A percentile compares a stretch with the other conserved stretches of the same genome.
These are phyloP conservation scores for Erodium maritimum DNA, from an alignment of 345 rosid genomes.

Conservation along the genomic window DNA sequence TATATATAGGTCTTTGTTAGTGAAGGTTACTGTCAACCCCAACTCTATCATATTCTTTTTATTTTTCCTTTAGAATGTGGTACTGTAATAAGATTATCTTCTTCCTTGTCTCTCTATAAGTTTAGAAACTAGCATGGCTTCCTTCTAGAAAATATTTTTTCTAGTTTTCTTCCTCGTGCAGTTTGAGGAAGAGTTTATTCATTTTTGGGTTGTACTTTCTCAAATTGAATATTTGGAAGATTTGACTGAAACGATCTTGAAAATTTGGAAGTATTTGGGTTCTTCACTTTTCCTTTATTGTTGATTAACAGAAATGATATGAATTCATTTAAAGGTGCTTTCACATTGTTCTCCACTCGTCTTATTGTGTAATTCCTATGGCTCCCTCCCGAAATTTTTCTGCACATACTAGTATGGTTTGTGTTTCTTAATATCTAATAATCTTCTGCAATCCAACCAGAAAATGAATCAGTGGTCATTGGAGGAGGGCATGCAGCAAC, in stretches of 20 bases:
- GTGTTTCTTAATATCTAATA: background rate
- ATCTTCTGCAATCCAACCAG: conserved; percentile 12
- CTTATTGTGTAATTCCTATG: no score
- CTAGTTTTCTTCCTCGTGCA: background rate
- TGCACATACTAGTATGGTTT: background rate
- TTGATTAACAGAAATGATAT: background rate
- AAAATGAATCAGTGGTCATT: conserved; percentile 46
- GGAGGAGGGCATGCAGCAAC: conserved; percentile 96
- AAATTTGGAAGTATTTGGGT: background rate
- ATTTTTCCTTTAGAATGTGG: no score
- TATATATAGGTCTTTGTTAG: background rate
- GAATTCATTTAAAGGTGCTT: background rate
- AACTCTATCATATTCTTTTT: no score
- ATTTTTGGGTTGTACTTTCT: no score
- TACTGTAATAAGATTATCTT: background rate
- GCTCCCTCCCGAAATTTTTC: background rate
- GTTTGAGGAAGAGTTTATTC: background rate
- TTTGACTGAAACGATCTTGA: background rate
- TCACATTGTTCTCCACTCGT: no score
- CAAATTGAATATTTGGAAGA: background rate
- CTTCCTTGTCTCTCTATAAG: background rate
- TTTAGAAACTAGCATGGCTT: background rate
- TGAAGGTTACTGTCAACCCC: background rate
- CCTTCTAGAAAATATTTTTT: background rate
- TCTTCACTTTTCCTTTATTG: background rate